phyloP scores from a whole-genome alignment of 306 rosid genomes.

The Prinsepia uniflora region DNA sequence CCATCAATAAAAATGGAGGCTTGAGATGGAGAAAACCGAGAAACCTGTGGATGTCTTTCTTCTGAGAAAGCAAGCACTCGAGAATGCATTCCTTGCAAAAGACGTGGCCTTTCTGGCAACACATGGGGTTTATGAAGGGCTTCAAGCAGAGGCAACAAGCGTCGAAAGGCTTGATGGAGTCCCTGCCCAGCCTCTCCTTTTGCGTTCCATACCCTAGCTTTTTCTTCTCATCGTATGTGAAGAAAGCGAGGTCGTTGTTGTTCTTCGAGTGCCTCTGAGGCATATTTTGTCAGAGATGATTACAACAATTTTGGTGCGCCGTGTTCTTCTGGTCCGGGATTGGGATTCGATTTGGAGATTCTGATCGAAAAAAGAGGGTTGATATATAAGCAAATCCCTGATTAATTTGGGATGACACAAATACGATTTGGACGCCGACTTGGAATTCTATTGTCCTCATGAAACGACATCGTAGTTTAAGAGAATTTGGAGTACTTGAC shows the following conservation, averaged over 20 bases:
- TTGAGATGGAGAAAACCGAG: not conserved
- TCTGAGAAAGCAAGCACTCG: conserved; percentile 83
- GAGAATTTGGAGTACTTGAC: no score
- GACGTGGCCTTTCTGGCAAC: conserved; percentile 87
- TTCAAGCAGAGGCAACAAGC: conserved; percentile 91
- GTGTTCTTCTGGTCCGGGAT: not conserved
- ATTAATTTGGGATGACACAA: not conserved
- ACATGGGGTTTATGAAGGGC: conserved; percentile 79
- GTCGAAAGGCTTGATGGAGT: conserved; percentile 94
- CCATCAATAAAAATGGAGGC: not conserved
- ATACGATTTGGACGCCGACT: not conserved
- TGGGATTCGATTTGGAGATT: not conserved
- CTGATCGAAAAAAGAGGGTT: not conserved
- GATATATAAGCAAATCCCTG: not conserved
- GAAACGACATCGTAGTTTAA: no score
- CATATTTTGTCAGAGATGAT: conserved; percentile 33
- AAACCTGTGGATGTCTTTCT: conserved; percentile 89
- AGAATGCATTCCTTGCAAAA: conserved; percentile 91
- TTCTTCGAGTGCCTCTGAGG: conserved; percentile 99
- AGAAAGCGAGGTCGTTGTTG: conserved; percentile 97
- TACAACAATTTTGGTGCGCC: not conserved
- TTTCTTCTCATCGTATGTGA: conserved; percentile 96
- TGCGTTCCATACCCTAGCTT: conserved; percentile 94
- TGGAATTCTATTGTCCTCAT: not conserved
- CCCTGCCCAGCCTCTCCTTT: conserved; percentile 86